phyloP scores from a whole-genome alignment of 2,329 filamentous ascomycete genomes.

The Herpotrichia juniperi region DNA sequence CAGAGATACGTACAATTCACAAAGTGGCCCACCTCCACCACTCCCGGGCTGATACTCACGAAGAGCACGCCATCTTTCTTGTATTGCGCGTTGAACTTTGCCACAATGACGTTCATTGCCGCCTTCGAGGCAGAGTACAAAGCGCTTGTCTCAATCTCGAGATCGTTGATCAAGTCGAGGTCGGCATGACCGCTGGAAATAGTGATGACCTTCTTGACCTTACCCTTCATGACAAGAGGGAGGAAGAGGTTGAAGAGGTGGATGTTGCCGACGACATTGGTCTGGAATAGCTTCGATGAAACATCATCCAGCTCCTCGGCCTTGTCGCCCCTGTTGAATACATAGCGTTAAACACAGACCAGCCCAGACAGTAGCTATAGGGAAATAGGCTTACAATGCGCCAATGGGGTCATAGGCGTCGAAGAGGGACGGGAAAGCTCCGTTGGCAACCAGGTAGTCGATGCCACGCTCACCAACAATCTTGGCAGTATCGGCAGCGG shows the following conservation, averaged over 20 bases:
- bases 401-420: conserved; percentile 43
- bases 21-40: conserved; percentile 54
- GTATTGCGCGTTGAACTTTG: conserved; percentile 55
- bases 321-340: conserved; percentile 26
- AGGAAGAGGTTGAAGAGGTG: conserved; percentile 61
- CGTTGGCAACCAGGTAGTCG: conserved; percentile 62
- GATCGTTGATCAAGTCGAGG: conserved; percentile 48
- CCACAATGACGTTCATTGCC: conserved; percentile 58
- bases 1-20: no score
- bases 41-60: conserved; percentile 59
- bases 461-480: conserved; percentile 39
- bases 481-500: conserved; percentile 22
- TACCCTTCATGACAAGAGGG: conserved; percentile 59
- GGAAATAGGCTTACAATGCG: conserved; percentile 48
- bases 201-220: conserved; percentile 60
- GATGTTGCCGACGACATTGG: conserved; percentile 60
- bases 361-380: no score
- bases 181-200: conserved; percentile 59
- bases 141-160: conserved; percentile 40
- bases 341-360: not conserved
- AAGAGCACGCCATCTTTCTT: conserved; percentile 59
- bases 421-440: conserved; percentile 40
- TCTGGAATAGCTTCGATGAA: conserved; percentile 43
- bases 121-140: conserved; percentile 60
- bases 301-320: conserved; percentile 42